phyloP scores from a whole-genome alignment of 495 filamentous ascomycete genomes.

The Cercophora sp. region DNA sequence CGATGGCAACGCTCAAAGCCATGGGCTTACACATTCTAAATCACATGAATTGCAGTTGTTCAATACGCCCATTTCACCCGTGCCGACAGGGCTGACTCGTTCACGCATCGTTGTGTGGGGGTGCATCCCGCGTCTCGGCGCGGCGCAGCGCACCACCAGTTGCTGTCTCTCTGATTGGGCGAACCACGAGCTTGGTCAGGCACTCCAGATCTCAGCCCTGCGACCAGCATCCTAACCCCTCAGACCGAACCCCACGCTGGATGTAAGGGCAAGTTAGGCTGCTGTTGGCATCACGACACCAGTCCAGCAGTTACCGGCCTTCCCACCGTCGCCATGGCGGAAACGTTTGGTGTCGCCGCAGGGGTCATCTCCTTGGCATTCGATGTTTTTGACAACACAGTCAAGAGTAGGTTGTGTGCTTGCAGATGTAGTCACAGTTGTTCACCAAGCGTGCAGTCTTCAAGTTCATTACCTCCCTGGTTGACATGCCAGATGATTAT shows the following conservation, averaged over 20 bases:
- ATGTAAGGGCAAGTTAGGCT: not conserved
- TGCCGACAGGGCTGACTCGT: too few relatives aligned
- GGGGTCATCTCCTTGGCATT: constrained; percentile 26
- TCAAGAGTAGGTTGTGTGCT: constrained; percentile 16
- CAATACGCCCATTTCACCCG: too few relatives aligned
- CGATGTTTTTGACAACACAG: constrained; percentile 31
- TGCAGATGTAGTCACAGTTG: not conserved
- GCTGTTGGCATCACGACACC: not conserved
- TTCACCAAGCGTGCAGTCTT: constrained; percentile 15
- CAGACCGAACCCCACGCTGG: not conserved
- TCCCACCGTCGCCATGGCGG: too few relatives aligned
- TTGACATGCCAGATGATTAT: constrained; percentile 31
- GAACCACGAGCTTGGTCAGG: too few relatives aligned
- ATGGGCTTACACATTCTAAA: too few relatives aligned
- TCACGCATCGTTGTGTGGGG: too few relatives aligned
- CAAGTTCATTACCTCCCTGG: constrained; percentile 29
- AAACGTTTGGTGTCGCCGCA: constrained; percentile 1
- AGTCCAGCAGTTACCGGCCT: too few relatives aligned
- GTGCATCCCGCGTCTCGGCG: too few relatives aligned
- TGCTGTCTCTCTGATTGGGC: too few relatives aligned
- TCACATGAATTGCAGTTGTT: too few relatives aligned
- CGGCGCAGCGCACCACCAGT: too few relatives aligned
- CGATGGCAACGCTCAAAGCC: too few relatives aligned
- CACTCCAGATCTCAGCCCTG: constrained; percentile 2
- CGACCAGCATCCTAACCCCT: not conserved